These are phyloP conservation scores for Serendipita sp. DNA, from an alignment of 768 basidiomycete species.

Conservation along the genomic window DNA sequence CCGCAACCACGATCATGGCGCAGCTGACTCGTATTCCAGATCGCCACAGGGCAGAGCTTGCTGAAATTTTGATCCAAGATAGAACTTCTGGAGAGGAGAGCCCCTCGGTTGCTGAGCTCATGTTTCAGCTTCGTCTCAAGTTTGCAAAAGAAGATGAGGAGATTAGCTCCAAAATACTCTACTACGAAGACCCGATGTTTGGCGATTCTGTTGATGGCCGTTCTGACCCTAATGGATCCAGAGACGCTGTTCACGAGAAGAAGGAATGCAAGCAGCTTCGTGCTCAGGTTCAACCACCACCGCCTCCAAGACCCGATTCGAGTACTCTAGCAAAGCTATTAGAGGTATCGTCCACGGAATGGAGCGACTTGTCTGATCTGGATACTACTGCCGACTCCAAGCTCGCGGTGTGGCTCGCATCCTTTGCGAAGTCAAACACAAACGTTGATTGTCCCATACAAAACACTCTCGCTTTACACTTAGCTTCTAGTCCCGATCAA, in stretches of 20 bases:
- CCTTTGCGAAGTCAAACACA: not conserved
- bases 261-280: too few relatives aligned
- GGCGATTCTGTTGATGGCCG: too few relatives aligned
- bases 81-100: not conserved
- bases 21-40: not conserved
- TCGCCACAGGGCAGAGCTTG: not conserved
- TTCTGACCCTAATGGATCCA: too few relatives aligned
- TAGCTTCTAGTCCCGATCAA: too few relatives aligned
- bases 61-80: not conserved
- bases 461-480: too few relatives aligned
- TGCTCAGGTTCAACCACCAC: not conserved
- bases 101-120: not conserved
- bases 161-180: not conserved
- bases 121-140: not conserved
- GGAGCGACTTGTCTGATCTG: not conserved
- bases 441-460: too few relatives aligned
- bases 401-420: not conserved
- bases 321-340: not conserved
- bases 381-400: conserved; percentile 1
- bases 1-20: not conserved
- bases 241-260: too few relatives aligned
- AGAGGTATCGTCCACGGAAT: not conserved
- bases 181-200: not conserved
- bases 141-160: not conserved
- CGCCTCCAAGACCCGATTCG: not conserved